phyloP scores from a whole-genome alignment of 2,329 filamentous ascomycete species.

The Paradendryphiella salina region DNA sequence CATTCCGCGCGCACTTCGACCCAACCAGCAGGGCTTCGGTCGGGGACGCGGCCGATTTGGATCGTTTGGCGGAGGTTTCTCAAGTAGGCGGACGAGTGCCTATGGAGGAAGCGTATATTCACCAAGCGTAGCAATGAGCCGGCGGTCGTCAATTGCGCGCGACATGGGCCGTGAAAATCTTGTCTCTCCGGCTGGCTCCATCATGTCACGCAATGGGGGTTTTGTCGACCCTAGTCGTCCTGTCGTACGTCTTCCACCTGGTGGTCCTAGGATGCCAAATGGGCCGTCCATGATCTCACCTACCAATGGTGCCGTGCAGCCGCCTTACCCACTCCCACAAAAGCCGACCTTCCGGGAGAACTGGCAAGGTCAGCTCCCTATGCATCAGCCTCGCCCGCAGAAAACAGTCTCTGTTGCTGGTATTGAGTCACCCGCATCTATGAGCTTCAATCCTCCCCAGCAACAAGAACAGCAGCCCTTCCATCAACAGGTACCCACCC shows the following conservation, averaged over 20 bases:
- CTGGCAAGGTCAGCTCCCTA: slow-evolving; percentile 65
- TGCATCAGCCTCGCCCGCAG: slow-evolving; percentile 94
- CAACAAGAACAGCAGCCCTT: slow-evolving; percentile 80
- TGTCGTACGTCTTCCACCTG: slow-evolving; percentile 80
- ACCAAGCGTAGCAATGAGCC: slow-evolving; percentile 83
- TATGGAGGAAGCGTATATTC: slow-evolving; percentile 82
- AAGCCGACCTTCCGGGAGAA: slow-evolving; percentile 63
- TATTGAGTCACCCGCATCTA: slow-evolving; percentile 78
- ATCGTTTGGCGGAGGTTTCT: slow-evolving; percentile 64
- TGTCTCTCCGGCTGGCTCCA: slow-evolving; percentile 78
- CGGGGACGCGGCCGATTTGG: slow-evolving; percentile 71
- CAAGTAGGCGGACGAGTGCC: slow-evolving; percentile 77
- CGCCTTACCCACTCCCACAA: slow-evolving; percentile 57
- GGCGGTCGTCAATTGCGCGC: slow-evolving; percentile 76
- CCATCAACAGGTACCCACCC: slow-evolving; percentile 87
- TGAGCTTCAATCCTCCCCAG: slow-evolving; percentile 62
- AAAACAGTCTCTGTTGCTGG: slow-evolving; percentile 91
- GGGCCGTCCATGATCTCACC: slow-evolving; percentile 39
- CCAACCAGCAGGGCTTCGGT: slow-evolving; percentile 80
- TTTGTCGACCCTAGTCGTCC: slow-evolving; percentile 67
- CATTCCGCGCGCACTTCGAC: slow-evolving; percentile 89
- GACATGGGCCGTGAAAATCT: slow-evolving; percentile 71
- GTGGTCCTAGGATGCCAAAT: slow-evolving; percentile 46
- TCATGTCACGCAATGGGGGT: slow-evolving; percentile 67
- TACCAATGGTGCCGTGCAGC: slow-evolving; percentile 48